Evolutionary conservation across 768 basidiomycete species (phyloP).

Genomic region (Leccinum fibrillosum): DNA sequence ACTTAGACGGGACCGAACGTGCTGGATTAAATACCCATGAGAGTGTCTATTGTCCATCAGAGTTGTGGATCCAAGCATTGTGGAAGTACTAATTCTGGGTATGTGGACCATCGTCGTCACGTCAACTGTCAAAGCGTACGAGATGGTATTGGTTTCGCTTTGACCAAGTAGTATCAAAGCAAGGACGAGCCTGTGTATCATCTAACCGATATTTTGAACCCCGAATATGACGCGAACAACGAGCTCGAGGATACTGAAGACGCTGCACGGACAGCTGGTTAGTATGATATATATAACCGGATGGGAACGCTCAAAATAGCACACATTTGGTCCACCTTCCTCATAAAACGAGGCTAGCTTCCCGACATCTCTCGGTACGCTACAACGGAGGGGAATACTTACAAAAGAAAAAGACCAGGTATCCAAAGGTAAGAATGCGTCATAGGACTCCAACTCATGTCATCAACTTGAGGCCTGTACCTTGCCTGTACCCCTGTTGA

Average conservation of each 20-base stretch:
- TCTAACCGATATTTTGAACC: background rate
- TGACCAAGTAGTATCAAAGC: background rate
- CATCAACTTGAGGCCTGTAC: background rate
- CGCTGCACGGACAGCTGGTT: background rate
- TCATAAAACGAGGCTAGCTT: background rate
- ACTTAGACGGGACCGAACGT: background rate
- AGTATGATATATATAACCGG: background rate
- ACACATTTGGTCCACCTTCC: background rate
- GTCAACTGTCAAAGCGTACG: background rate
- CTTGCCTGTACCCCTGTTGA: conserved; percentile 11
- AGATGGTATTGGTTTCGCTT: background rate
- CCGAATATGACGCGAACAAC: background rate
- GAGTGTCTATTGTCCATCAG: background rate
- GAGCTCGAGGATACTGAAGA: background rate
- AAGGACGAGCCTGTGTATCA: background rate
- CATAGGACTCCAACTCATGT: background rate
- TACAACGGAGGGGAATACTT: background rate
- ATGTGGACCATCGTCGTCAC: background rate
- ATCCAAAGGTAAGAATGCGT: background rate
- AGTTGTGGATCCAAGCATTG: background rate
- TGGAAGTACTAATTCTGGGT: background rate
- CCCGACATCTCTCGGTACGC: background rate
- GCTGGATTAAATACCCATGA: background rate
- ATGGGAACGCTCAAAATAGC: background rate
- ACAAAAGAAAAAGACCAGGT: background rate